Evolutionary conservation across 441 rosid genomes (phyloP), one percentile per base, ranked within the genome.

Genomic region (Eutrema salsugineum): DNA sequence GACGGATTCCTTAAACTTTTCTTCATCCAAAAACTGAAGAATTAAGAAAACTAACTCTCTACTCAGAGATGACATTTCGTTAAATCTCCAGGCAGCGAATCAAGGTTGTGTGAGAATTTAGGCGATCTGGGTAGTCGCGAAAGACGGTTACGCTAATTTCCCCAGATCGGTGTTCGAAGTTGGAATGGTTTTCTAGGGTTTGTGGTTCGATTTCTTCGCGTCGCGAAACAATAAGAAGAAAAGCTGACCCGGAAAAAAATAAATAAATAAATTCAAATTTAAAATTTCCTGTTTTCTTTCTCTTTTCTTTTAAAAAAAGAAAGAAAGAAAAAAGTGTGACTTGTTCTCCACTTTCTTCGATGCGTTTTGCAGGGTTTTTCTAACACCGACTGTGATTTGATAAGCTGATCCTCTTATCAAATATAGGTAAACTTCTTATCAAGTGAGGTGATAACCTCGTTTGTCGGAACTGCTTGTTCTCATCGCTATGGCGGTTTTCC

Each of bases 21-120:
- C 73, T 49, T 82, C 85, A 15, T 82, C 85, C 1, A 82, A 78
- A 69, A 79, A 82, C 75, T 82, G 85, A 38, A 82, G 83, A 64
- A 82, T 82, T 28, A 82, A 36, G 62, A 82, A 80, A 57, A 82
- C 83, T 19, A 82, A 63, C 77, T 82, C 85, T 62, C 83, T 80
- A 70, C 85, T 82, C 38, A 82, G 50, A 56, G 83, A 82, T 54
- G 85, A 79, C 85, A 82, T 82, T 71, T 70, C 59, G n/a, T 15
- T 1, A 11, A 42, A 28, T 32, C n/a, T 22, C 15, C 27, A 24
- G 27, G 15, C 6, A 27, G 5, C 2, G 27, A 24, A 24, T 24
- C 28, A 27, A 12, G 7, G 2, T 36, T 27, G 27, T 27, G 27
- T 40, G 17, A 20, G 7, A 46, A 76, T 16, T 19, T 47, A 14